Evolutionary conservation across 1,284 basidiomycete genomes (phyloP), one percentile per base, ranked within the genome.

Genomic region (Puccinia coronata): DNA sequence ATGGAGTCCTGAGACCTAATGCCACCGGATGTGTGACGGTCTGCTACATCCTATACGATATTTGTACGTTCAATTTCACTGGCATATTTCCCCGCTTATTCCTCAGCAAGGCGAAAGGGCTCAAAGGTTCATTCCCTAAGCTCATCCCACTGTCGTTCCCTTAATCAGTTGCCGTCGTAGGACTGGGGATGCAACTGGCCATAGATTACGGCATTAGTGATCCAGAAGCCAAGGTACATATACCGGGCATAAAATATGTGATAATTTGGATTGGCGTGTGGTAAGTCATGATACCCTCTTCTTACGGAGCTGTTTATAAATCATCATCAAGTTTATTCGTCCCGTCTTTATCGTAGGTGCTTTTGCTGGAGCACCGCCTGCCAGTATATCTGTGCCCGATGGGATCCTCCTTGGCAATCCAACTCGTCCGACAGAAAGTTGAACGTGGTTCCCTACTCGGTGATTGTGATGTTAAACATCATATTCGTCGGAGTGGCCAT

Each of bases 361-460:
- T 79, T 79, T 43, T 79, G 77, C 55, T 80, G 70, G 78, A 80
- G 78, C 51, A 72, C 69, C 61, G 78, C 78, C 34, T 80, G 78
- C 59, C 78, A 80, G 49, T 80, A 80, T 43, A 80, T 80, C 36
- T 80, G 78, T 36, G 78, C 78, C 23, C 39, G 78, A 80, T 80
- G 78, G 78, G 78, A 80, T 73, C 78, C 78, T 51, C 69, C 70
- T 3, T 80, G 78, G 78, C 78, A 80, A 39, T 80, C 69, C 34
- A 61, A 71, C 31, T 79, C 77, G 23, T 69, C 67, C 14, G 77
- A 79, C 49, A 51, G 77, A 39, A 79, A 79, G 31, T 57, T 79
- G 18, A 79, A 79, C 53, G 53, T 79, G n/a, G 77, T 79, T 12
- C 77, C 77, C 18, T 61, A 69, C 36, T 53, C 77, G 39, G 77